Base-by-base conservation (phyloP, 2,329 filamentous ascomycete genomes). In the Acephala macrosclerotiorum region DNA sequence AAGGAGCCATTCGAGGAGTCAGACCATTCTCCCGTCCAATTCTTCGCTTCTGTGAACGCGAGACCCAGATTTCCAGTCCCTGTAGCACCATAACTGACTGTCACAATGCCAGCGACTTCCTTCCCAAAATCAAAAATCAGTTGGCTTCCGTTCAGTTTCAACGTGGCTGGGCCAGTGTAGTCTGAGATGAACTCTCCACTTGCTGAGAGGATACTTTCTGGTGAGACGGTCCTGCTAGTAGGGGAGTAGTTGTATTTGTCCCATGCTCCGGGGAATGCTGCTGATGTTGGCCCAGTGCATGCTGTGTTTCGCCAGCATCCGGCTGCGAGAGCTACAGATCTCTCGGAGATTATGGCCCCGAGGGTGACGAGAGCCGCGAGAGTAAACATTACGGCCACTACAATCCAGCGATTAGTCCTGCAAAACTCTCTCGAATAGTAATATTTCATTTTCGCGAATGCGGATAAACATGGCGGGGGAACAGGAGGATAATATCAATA, bases 71-170 rank as follows among this genome's bases (percentile, higher is more conserved):
- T 72, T 2, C 78, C 80, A 14, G 74, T 74, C 4, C 78, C 79
- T 20, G 76, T 78, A 12, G 80, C 77, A 5, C 77, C 78, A 70
- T 86, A 89, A 7, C 79, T 75, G n/a, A 89, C 71, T 2, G 80
- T 82, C 5, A 84, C 76, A 63, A 88, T 82, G 7, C 86, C 86
- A 36, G 85, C 86, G 5, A 88, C 84, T 72, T 88, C 84, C 26
- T 81, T 78, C 3, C 85, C 85, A 72, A 89, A 89, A 73, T 89
- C 86, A 64, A 87, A 85, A 1, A 87, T 82, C 1, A 86, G 73
- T n/a, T 80, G 78, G 2, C 83, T 85, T 12, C 82, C 84, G 71
- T 87, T 86, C 18, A 68, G 67, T 6, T 61, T 66, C 6, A 73
- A 61, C 14, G 57, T 38, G 1, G 66, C 63, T 4, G 59, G 29